Evolutionary conservation across 2,329 filamentous ascomycete genomes (phyloP), one percentile per base, ranked within the genome.

Genomic region (Cadophora luteo-olivacea): DNA sequence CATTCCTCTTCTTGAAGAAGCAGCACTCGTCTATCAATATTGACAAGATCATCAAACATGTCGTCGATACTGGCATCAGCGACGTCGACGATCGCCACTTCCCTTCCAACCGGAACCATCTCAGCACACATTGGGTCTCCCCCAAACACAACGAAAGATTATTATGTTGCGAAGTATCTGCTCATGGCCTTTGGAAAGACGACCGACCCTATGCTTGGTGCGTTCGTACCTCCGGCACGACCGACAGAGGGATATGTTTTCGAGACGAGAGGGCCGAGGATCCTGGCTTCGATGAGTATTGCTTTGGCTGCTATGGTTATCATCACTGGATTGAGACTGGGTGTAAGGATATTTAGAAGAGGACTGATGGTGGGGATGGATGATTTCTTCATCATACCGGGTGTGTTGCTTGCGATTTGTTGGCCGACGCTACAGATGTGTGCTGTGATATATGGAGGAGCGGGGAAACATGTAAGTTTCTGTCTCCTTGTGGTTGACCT

Each of bases 361-460:
- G 70, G 75, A 12, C 68, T 79, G 61, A 65, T 72, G 32, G 76
- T 78, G n/a, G 79, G 79, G 3, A 66, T 70, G 29, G 79, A 80
- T 67, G 79, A 81, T 60, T 75, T 73, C 66, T 71, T 76, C 2
- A 77, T 79, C 36, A 72, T 79, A 24, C 74, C 75, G n/a, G 79
- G 77, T 19, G 76, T 75, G 38, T 41, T 70, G 7, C 69, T 76
- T 38, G 74, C 76, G 0, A 70, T 79, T 6, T 71, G 74, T 4
- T 80, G 74, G 61, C 75, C 77, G 0, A 66, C 72, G 3, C 65
- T 75, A 3, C 76, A 78, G 57, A 75, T 79, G 8, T 70, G 69
- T 41, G 74, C 73, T 61, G 74, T 73, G 2, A 67, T 70, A 8
- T 72, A 72, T 63, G 78, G 73, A 16, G 76, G 73, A 54, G 73